Evolutionary conservation across 257 asterid species (phyloP), one percentile per base, ranked within the genome.

Genomic region (Solanum chmielewskii): DNA sequence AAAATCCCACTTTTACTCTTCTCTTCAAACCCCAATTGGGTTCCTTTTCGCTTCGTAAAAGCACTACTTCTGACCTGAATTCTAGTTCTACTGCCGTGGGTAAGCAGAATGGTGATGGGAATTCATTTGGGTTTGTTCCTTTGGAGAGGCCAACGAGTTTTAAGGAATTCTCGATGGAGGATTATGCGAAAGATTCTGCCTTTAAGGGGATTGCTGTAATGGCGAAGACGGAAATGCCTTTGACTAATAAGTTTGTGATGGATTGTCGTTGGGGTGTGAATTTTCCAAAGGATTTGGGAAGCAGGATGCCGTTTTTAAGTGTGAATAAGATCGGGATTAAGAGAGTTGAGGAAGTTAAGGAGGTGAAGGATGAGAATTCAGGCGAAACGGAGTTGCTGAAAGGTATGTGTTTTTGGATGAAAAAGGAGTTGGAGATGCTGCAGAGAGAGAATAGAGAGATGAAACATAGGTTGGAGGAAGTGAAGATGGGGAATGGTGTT

Each of bases 11-110:
- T 44, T 96, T 96, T 86, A 93, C 96, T 52, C 91, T 96, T 77
- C 86, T 91, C 35, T 88, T 96, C 88, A 95, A 93, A 84, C 98
- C 99, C 4, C 94, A 90, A 27, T 45, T 96, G 27, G 99, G 99
- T 2, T 93, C 98, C 2, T 95, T 95, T 88, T 93, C 96, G 69
- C 91, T 96, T 83, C 90, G 97, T 21, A 96, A 94, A 87, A 89
- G 94, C 87, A 92, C 93, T 44, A 87, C 39, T 76, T 95, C 92
- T 74, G 86, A 82, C n/a, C 87, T 88, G 9, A 70, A 66, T 25
- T 33, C 59, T 29, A 77, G 42, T 42, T 75, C 77, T 47, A 66
- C 25, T 56, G 35, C 37, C 16, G 18, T 41, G 16, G 35, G 16
- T 56, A 88, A 88, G 84, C 37, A 45, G 14, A 89, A 59, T 64